phyloP scores from a whole-genome alignment of 768 basidiomycete genomes.

The Kondoa subrosea region DNA sequence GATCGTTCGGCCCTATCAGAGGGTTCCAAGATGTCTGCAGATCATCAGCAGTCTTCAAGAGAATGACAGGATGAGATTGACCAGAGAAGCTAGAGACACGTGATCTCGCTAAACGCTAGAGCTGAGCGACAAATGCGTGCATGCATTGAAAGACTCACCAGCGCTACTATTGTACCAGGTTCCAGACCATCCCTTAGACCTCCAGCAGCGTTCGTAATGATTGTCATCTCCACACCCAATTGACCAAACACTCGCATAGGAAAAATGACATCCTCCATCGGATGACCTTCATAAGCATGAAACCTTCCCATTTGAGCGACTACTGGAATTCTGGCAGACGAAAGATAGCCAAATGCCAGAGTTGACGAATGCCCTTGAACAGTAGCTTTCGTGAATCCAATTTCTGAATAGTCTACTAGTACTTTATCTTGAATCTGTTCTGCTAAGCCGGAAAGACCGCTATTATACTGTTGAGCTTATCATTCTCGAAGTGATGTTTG shows the following conservation, averaged over 20 bases:
- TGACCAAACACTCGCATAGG: conserved; percentile 63
- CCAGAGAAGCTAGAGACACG: background rate
- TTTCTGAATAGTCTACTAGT: conserved; percentile 45
- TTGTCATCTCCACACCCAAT: conserved; percentile 46
- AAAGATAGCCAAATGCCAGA: conserved; percentile 59
- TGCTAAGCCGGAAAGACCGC: conserved; percentile 61
- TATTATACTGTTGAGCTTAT: conserved; percentile 26
- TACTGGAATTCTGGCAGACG: conserved; percentile 51
- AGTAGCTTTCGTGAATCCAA: conserved; percentile 46
- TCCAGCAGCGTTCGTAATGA: conserved; percentile 80
- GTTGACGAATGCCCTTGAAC: conserved; percentile 66
- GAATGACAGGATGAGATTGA: background rate
- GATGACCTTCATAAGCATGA: conserved; percentile 56
- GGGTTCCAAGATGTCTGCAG: conserved; percentile 40
- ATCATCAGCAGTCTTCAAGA: background rate
- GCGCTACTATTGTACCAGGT: conserved; percentile 68
- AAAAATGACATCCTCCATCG: conserved; percentile 34
- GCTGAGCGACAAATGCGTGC: conserved; percentile 39
- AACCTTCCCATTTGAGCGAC: conserved; percentile 71
- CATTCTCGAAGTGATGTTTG: background rate
- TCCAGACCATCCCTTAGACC: conserved; percentile 54
- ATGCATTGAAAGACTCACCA: conserved; percentile 38
- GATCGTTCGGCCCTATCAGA: conserved; percentile 53
- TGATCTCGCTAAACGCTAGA: background rate
- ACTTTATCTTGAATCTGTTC: conserved; percentile 31